Conservation (phyloP, 805 yeast genomes). For the Metschnikowia vanudenii region DNA sequence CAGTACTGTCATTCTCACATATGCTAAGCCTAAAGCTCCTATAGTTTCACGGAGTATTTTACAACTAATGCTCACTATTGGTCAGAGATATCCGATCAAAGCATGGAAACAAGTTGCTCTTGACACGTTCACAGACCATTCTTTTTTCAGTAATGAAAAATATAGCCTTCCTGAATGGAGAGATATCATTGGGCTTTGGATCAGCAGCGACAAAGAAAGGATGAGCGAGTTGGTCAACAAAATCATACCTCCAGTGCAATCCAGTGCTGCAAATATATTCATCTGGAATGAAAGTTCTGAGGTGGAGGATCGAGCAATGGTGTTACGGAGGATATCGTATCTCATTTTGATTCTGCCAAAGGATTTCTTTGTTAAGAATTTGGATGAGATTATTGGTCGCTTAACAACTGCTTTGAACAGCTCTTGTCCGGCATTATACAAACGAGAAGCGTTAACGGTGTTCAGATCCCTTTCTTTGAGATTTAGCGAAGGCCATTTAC, state of each 20-base stretch:
- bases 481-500: conserved; percentile 61
- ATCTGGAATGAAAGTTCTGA: conserved; percentile 71
- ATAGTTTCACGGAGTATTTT: conserved; percentile 43
- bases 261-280: conserved; percentile 60
- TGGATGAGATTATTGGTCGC: conserved; percentile 47
- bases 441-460: conserved; percentile 50
- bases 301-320: conserved; percentile 48
- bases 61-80: conserved; percentile 42
- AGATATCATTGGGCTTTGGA: conserved; percentile 60
- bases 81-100: conserved; percentile 39
- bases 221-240: conserved; percentile 48
- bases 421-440: conserved; percentile 34
- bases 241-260: conserved; percentile 36
- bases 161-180: conserved; percentile 48
- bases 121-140: conserved; percentile 63
- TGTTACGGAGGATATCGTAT: conserved; percentile 62
- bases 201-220: conserved; percentile 58
- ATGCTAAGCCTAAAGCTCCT: conserved; percentile 43
- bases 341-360: conserved; percentile 59
- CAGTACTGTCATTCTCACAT: conserved; percentile 52
- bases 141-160: conserved; percentile 43
- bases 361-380: conserved; percentile 51
- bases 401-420: conserved; percentile 31
- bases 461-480: conserved; percentile 64
- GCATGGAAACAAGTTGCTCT: conserved; percentile 62